These are phyloP conservation scores for Globisporangium orthogonon DNA, from an alignment of 352 stramenopile genomes.

Conservation along the genomic window DNA sequence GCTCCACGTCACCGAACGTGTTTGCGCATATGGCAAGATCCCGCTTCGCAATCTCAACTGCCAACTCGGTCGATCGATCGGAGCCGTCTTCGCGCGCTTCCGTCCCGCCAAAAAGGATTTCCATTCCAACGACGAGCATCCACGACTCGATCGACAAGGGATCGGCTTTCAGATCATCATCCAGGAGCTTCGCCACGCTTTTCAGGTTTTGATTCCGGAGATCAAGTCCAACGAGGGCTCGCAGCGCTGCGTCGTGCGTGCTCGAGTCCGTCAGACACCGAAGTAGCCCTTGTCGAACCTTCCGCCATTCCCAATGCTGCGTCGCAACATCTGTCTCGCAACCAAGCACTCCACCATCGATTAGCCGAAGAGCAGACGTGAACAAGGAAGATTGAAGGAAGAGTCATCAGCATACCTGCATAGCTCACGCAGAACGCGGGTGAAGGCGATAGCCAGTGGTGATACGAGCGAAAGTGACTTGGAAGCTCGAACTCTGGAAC, in stretches of 20 bases:
- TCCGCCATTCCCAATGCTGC: constrained; percentile 43
- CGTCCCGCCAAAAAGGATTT: constrained; percentile 45
- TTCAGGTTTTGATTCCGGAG: constrained; percentile 35
- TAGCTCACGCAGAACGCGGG: constrained; percentile 39
- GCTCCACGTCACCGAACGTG: constrained; percentile 7
- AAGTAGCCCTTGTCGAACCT: constrained; percentile 27
- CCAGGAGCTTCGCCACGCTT: constrained; percentile 26
- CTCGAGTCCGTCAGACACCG: constrained; percentile 26
- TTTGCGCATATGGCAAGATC: constrained; percentile 21
- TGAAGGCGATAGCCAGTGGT: constrained; percentile 22
- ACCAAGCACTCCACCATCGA: neutral
- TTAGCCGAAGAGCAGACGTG: neutral
- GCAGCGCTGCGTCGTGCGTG: constrained; percentile 22
- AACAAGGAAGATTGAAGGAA: too few species aligned
- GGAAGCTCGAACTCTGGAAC: constrained; percentile 23
- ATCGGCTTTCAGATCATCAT: constrained; percentile 24
- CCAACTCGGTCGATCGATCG: constrained; percentile 17
- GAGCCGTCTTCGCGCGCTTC: neutral
- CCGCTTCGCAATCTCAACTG: constrained; percentile 25
- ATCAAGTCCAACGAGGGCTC: constrained; percentile 34
- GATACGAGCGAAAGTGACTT: constrained; percentile 25
- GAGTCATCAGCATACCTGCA: constrained; percentile 25
- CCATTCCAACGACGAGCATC: constrained; percentile 38
- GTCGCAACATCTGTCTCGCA: constrained; percentile 19
- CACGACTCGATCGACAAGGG: constrained; percentile 36